Conservation (phyloP, 257 asterid genomes). For the Mentha longifolia region DNA sequence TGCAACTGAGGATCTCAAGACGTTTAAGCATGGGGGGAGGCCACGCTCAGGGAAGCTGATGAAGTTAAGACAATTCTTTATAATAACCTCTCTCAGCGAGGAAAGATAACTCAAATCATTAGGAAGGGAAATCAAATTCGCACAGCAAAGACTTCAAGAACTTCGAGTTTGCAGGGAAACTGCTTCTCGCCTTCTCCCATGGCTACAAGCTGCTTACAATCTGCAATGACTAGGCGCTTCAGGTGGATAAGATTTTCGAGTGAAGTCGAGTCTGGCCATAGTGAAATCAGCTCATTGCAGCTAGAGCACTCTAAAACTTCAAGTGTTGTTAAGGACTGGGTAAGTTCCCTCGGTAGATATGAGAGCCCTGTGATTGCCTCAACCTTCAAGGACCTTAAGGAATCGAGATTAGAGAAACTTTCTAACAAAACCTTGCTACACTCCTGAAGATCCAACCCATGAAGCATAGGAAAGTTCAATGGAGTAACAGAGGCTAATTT, state of each 20-base stretch:
- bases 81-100: constrained; percentile 57
- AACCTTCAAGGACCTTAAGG: constrained; percentile 54
- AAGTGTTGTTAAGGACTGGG: constrained; percentile 46
- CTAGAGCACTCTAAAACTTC: constrained; percentile 66
- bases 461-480: constrained; percentile 55
- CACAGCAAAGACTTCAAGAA: constrained; percentile 60
- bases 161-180: constrained; percentile 66
- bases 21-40: constrained; percentile 66
- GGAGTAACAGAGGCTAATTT: constrained; percentile 51
- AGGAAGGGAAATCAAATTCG: constrained; percentile 48
- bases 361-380: constrained; percentile 55
- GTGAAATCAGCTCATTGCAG: constrained; percentile 53
- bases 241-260: constrained; percentile 43
- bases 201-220: constrained; percentile 54
- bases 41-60: constrained; percentile 51
- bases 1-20: constrained; percentile 64
- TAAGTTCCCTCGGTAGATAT: constrained; percentile 50
- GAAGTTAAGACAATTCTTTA: constrained; percentile 55
- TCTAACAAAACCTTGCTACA: constrained; percentile 52
- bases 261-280: constrained; percentile 52
- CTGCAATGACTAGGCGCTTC: constrained; percentile 62
- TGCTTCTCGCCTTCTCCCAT: constrained; percentile 57
- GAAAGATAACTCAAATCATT: constrained; percentile 45
- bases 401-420: constrained; percentile 48
- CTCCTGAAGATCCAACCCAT: constrained; percentile 54